Evolutionary conservation across 352 stramenopile species (phyloP), one percentile per base, ranked within the genome.

Genomic region (Pythium monospermum): DNA sequence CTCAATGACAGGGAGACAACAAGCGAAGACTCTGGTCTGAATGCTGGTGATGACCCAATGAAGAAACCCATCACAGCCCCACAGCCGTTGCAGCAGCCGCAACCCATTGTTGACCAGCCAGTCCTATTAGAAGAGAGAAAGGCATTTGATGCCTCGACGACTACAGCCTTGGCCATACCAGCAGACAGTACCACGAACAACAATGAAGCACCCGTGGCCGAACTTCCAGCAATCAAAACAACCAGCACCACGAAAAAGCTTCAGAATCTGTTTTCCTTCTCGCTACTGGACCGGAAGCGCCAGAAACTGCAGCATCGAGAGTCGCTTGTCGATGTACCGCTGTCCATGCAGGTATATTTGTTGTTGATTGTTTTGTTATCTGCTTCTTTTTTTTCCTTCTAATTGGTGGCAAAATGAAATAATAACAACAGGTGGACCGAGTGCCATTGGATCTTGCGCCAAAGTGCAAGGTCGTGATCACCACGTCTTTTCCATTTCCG

Each of bases 401-500:
- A n/a, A n/a, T n/a, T n/a, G n/a, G n/a, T n/a, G n/a, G n/a, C n/a
- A n/a, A n/a, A n/a, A n/a, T n/a, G n/a, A n/a, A n/a, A n/a, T n/a
- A n/a, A n/a, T n/a, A n/a, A n/a, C n/a, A n/a, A n/a, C n/a, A 87
- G 76, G 51, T 75, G 40, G 49, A 66, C 19, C 35, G 50, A 7
- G 37, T 91, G 13, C 77, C 80, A 1, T 16, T 83, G n/a, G 80
- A 91, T 31, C 25, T 83, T 23, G 64, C 76, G 13, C 77, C 72
- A 5, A 89, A 88, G 53, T 57, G 56, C 6, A 85, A 85, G 37
- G 27, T 69, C 15, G 68, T 79, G 16, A 66, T 91, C 31, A 64
- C 85, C 31, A 87, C 76, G 18, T 64, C 69, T 1, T 83, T 83
- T 21, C 67, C 67, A n/a, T 73, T 85, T 46, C 75, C 77, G 25